A percentile compares a stretch with the other conserved stretches of the same genome.
Conservation (phyloP, 192 early-diverging fungal genomes). For the Backusella morwellensis region DNA sequence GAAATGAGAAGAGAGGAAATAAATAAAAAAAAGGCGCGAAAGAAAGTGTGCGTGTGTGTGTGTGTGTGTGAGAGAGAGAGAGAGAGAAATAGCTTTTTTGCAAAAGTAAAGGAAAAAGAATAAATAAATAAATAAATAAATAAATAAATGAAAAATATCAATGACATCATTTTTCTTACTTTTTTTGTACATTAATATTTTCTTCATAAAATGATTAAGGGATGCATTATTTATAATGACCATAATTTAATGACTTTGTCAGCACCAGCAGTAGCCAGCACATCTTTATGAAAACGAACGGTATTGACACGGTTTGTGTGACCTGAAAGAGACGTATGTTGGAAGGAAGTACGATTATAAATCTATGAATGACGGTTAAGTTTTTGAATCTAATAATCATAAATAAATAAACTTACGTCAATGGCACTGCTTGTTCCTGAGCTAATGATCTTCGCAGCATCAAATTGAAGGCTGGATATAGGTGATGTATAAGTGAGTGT, state of each 20-base stretch:
- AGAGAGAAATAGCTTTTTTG: too few relatives aligned
- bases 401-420: slow-evolving; percentile 31
- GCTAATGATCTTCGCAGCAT: slow-evolving; percentile 54
- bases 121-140: not conserved
- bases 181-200: slow-evolving; percentile 3
- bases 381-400: too few relatives aligned
- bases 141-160: not conserved
- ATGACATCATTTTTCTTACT: not conserved
- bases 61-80: too few relatives aligned
- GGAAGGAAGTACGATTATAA: slow-evolving; percentile 62
- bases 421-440: slow-evolving; percentile 41
- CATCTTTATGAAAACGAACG: slow-evolving; percentile 42
- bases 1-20: not conserved
- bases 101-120: not conserved
- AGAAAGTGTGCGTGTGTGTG: not conserved
- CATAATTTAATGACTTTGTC: slow-evolving; percentile 67
- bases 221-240: slow-evolving; percentile 33
- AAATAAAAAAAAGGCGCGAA: not conserved
- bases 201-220: not conserved
- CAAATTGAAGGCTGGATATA: slow-evolving; percentile 53
- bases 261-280: slow-evolving; percentile 60
- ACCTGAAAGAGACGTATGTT: slow-evolving; percentile 51
- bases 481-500: slow-evolving; percentile 51
- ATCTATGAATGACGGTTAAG: slow-evolving; percentile 30
- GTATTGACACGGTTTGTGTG: slow-evolving; percentile 44